Percentiles rank a stretch among this genome's conserved stretches.
Evolutionary conservation across 371 early-diverging fungal species (phyloP).

Genomic region (Mortierella sp.): DNA sequence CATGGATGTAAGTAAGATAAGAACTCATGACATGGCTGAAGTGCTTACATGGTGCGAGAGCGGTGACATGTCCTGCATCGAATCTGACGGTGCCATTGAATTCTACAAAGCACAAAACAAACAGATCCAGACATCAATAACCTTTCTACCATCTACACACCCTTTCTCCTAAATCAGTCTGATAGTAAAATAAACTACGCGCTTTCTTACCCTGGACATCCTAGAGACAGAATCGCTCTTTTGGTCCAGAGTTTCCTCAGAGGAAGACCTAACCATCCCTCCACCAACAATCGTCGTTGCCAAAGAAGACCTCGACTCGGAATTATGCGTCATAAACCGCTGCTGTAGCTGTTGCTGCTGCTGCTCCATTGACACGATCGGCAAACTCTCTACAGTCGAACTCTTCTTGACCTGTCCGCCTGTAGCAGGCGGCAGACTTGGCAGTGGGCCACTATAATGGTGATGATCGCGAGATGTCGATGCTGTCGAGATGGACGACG

Average conservation of each 20-base stretch:
- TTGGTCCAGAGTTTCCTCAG: conserved; percentile 26
- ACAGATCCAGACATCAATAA: not conserved
- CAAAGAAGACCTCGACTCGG: not conserved
- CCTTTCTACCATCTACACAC: too few relatives aligned
- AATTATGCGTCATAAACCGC: not conserved
- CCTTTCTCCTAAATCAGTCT: not conserved
- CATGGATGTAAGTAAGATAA: not conserved
- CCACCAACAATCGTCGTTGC: conserved; percentile 7
- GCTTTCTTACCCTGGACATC: not conserved
- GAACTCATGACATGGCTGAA: not conserved
- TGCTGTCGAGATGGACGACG: not conserved
- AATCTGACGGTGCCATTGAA: conserved; percentile 13
- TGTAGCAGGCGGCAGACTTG: not conserved
- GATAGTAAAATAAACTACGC: not conserved
- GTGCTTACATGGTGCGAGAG: conserved; percentile 15
- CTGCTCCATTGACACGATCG: not conserved
- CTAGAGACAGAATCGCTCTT: conserved; percentile 1
- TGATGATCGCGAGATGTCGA: not conserved
- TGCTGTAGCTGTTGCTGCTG: conserved; percentile 8
- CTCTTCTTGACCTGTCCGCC: conserved; percentile 3
- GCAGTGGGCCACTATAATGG: not conserved
- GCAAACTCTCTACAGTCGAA: not conserved
- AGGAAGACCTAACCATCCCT: conserved; percentile 30
- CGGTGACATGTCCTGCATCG: conserved; percentile 20
- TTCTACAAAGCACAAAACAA: conserved; percentile 4